phyloP scores from a whole-genome alignment of 371 early-diverging fungal species.

The Mortierella sp. region DNA sequence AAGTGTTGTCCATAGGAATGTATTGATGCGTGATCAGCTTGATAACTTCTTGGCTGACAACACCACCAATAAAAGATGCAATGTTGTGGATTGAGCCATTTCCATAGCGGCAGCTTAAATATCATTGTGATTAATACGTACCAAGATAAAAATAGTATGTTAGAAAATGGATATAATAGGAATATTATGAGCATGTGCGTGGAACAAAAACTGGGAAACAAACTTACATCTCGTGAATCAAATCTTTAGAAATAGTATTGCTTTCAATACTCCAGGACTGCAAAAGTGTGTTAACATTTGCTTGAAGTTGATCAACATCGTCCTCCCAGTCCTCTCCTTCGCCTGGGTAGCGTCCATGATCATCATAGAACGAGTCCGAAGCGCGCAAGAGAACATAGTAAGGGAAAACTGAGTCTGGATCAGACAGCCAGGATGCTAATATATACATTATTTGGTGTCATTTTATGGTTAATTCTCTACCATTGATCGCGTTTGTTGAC shows the following conservation, averaged over 20 bases:
- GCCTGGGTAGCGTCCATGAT: conserved; percentile 70
- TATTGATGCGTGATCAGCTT: conserved; percentile 95
- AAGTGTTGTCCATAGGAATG: conserved; percentile 88
- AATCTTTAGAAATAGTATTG: conserved; percentile 50
- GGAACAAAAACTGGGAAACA: neutral
- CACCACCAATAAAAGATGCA: conserved; percentile 92
- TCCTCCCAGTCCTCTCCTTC: conserved; percentile 55
- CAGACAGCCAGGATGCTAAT: conserved; percentile 68
- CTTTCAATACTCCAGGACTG: conserved; percentile 39
- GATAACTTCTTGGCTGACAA: conserved; percentile 94
- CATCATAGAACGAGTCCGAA: conserved; percentile 73
- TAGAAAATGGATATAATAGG: neutral
- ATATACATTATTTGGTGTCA: too few relatives aligned
- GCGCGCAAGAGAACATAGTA: conserved; percentile 83
- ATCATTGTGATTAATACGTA: too few relatives aligned
- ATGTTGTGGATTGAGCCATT: conserved; percentile 84
- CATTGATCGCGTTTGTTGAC: too few relatives aligned
- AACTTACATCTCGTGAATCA: conserved; percentile 64
- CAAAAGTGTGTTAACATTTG: conserved; percentile 38
- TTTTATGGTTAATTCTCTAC: too few relatives aligned
- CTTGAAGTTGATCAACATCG: conserved; percentile 57
- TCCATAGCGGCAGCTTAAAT: conserved; percentile 80
- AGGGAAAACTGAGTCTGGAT: conserved; percentile 65
- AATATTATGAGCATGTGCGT: neutral
- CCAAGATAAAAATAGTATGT: neutral